Evolutionary conservation across 2,329 filamentous ascomycete genomes (phyloP).

Genomic region (Mariannaea elegans): DNA sequence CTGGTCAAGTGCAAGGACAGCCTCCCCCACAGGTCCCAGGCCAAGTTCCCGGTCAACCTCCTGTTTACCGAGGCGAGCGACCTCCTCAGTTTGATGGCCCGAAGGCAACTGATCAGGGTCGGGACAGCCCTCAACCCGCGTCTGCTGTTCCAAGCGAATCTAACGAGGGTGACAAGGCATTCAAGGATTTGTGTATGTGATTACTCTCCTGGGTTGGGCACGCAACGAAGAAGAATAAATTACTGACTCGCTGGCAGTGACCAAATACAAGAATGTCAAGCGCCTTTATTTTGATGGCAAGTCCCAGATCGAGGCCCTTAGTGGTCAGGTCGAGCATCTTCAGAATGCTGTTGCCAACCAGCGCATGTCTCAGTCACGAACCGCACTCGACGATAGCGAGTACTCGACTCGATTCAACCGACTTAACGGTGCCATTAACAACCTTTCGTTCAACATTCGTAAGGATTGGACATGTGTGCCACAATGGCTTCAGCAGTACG

Average conservation of each 20-base stretch:
- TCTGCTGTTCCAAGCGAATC: slow-evolving; percentile 45
- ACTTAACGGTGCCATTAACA: slow-evolving; percentile 92
- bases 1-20: slow-evolving; percentile 40
- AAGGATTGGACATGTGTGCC: slow-evolving; percentile 92
- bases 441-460: slow-evolving; percentile 93
- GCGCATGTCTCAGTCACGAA: slow-evolving; percentile 91
- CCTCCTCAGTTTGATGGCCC: slow-evolving; percentile 56
- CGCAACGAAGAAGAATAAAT: not conserved
- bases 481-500: slow-evolving; percentile 78
- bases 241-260: slow-evolving; percentile 63
- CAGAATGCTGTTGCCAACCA: slow-evolving; percentile 99
- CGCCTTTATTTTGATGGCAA: slow-evolving; percentile 97
- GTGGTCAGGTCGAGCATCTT: slow-evolving; percentile 87
- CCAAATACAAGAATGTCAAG: slow-evolving; percentile 98
- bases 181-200: slow-evolving; percentile 65
- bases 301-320: slow-evolving; percentile 87
- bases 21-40: slow-evolving; percentile 47
- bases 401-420: slow-evolving; percentile 90
- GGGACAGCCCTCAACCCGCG: slow-evolving; percentile 65
- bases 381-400: slow-evolving; percentile 93
- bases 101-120: slow-evolving; percentile 54
- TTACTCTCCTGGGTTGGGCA: not conserved
- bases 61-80: slow-evolving; percentile 53
- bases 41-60: slow-evolving; percentile 40
- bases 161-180: slow-evolving; percentile 61